These are phyloP conservation scores for Didymella exigua DNA, from an alignment of 2,329 filamentous ascomycete species.

Conservation along the genomic window DNA sequence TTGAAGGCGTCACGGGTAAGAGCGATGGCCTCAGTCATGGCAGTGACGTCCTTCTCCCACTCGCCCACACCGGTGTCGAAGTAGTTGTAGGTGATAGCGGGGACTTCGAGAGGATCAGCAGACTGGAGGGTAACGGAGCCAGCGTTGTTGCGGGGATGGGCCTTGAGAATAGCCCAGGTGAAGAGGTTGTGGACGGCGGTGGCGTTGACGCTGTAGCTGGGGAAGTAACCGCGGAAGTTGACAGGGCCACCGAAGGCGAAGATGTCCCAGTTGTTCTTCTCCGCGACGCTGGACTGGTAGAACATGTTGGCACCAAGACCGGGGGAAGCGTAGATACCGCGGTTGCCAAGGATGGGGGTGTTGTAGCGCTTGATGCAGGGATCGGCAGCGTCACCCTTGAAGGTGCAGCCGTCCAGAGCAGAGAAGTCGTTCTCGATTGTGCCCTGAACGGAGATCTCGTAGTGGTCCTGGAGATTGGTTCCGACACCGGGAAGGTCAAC, in stretches of 20 bases:
- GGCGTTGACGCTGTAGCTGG: conserved; percentile 60
- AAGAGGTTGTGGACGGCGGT: conserved; percentile 56
- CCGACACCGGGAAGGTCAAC: conserved; percentile 67
- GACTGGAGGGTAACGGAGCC: conserved; percentile 68
- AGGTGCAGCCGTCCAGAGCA: conserved; percentile 50
- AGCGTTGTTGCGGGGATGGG: conserved; percentile 65
- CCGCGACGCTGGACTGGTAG: conserved; percentile 49
- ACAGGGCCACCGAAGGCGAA: conserved; percentile 62
- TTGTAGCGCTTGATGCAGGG: conserved; percentile 55
- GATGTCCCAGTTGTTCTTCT: conserved; percentile 59
- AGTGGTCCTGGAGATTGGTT: conserved; percentile 68
- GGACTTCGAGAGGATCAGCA: conserved; percentile 66
- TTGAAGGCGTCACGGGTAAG: conserved; percentile 54
- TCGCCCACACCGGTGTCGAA: conserved; percentile 61
- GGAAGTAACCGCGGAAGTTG: conserved; percentile 62
- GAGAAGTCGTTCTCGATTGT: conserved; percentile 47
- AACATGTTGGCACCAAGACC: conserved; percentile 60
- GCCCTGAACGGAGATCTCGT: conserved; percentile 57
- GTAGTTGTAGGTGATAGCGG: conserved; percentile 59
- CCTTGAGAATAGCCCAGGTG: conserved; percentile 63
- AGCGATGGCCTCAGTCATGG: conserved; percentile 61
- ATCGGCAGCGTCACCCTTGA: conserved; percentile 50
- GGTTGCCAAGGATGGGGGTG: conserved; percentile 50
- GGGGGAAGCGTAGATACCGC: conserved; percentile 55
- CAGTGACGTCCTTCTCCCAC: conserved; percentile 61